These are phyloP conservation scores for Cyamopsis tetragonoloba DNA, from an alignment of 306 rosid genomes.

Conservation along the genomic window DNA sequence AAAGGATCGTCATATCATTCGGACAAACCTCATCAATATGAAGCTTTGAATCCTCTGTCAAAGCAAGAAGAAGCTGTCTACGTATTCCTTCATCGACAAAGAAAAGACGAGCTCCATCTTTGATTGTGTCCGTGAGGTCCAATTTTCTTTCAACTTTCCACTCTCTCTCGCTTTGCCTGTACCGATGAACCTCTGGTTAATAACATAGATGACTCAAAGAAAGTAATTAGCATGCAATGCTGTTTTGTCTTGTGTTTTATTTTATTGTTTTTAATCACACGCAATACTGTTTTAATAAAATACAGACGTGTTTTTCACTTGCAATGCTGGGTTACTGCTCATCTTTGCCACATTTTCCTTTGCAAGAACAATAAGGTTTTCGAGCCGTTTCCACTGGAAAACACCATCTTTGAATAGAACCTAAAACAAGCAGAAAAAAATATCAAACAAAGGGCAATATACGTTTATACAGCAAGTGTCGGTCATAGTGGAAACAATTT, in stretches of 20 bases:
- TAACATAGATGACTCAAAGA: slow-evolving; percentile 24
- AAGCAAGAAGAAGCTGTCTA: slow-evolving; percentile 88
- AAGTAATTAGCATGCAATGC: slow-evolving; percentile 20
- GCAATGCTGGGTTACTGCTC: slow-evolving; percentile 93
- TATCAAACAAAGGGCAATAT: slow-evolving; percentile 1
- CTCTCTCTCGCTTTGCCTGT: slow-evolving; percentile 53
- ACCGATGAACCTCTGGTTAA: slow-evolving; percentile 15
- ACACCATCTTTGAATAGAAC: slow-evolving; percentile 92
- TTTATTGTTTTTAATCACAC: background rate
- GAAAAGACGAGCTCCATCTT: slow-evolving; percentile 95
- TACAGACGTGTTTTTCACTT: slow-evolving; percentile 60
- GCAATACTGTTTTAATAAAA: slow-evolving; percentile 13
- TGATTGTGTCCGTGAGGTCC: slow-evolving; percentile 93
- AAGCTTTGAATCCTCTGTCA: slow-evolving; percentile 96
- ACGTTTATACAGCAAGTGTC: background rate
- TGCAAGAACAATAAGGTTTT: slow-evolving; percentile 92
- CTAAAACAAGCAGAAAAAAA: slow-evolving; percentile 36
- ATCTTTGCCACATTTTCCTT: slow-evolving; percentile 93
- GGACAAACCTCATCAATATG: slow-evolving; percentile 83
- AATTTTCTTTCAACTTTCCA: slow-evolving; percentile 58
- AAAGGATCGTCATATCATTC: background rate
- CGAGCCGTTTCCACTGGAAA: slow-evolving; percentile 99
- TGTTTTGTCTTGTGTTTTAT: no score
- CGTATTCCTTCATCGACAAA: slow-evolving; percentile 86
- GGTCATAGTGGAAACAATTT: no score